Percentiles rank a stretch among this genome's conserved stretches.
Evolutionary conservation across 768 basidiomycete genomes (phyloP).

Genomic region (Mycena capillaripes): DNA sequence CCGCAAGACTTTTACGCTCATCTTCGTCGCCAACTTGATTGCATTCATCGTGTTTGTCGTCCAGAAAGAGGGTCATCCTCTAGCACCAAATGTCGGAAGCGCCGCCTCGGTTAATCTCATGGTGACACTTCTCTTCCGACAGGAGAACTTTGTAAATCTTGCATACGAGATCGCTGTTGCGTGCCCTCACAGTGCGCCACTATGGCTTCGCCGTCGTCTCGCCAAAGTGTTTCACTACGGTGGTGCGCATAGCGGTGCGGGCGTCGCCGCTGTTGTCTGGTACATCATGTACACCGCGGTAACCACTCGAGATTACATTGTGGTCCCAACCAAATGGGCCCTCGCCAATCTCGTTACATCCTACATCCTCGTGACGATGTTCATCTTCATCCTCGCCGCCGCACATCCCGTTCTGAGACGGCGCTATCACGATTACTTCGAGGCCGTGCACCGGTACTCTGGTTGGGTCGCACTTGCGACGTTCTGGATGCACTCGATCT

Average conservation of each 20-base stretch:
- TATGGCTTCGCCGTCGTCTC: slow-evolving; percentile 59
- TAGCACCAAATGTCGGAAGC: slow-evolving; percentile 54
- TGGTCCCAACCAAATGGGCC: slow-evolving; percentile 41
- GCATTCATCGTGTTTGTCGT: slow-evolving; percentile 58
- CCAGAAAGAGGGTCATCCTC: slow-evolving; percentile 49
- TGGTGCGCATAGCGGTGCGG: slow-evolving; percentile 68
- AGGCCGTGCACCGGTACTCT: slow-evolving; percentile 67
- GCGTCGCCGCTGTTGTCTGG: slow-evolving; percentile 67
- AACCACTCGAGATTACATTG: slow-evolving; percentile 53
- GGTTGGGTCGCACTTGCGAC: slow-evolving; percentile 66
- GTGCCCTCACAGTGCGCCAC: slow-evolving; percentile 53
- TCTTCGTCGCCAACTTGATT: slow-evolving; percentile 65
- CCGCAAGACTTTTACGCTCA: slow-evolving; percentile 66
- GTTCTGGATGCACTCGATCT: slow-evolving; percentile 62
- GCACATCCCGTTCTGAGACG: slow-evolving; percentile 64
- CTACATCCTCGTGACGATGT: slow-evolving; percentile 61
- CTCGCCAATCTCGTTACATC: slow-evolving; percentile 56
- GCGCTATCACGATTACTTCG: slow-evolving; percentile 66
- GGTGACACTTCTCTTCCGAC: slow-evolving; percentile 57
- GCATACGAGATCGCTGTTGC: slow-evolving; percentile 62
- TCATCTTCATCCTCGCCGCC: slow-evolving; percentile 60
- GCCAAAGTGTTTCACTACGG: slow-evolving; percentile 70
- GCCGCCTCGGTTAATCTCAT: slow-evolving; percentile 60
- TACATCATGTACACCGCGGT: slow-evolving; percentile 62
- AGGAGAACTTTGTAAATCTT: slow-evolving; percentile 68